Percentiles rank a stretch among this genome's conserved stretches.
phyloP scores from a whole-genome alignment of 2,329 filamentous ascomycete species.

The Grosmannia clavigera region DNA sequence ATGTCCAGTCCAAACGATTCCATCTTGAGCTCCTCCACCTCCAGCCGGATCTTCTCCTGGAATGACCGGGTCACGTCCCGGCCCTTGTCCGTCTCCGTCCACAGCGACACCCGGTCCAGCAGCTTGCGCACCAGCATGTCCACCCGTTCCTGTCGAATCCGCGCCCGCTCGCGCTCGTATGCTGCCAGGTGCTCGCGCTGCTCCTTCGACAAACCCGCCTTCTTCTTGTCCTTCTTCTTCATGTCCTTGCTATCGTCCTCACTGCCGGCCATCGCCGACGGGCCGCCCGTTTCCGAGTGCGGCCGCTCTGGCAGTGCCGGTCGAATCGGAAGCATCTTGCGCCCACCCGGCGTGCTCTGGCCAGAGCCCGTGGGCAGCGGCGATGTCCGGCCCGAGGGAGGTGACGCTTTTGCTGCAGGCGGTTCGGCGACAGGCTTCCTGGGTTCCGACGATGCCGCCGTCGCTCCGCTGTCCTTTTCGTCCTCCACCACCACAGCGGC shows the following conservation, averaged over 20 bases:
- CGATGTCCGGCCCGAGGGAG: constrained; percentile 1
- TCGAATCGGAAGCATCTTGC: constrained; percentile 55
- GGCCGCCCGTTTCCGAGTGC: constrained; percentile 62
- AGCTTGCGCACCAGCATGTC: constrained; percentile 75
- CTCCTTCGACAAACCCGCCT: constrained; percentile 74
- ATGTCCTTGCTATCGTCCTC: constrained; percentile 53
- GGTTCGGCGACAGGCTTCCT: neutral
- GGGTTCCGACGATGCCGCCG: neutral
- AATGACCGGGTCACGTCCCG: constrained; percentile 76
- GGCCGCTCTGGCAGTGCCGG: constrained; percentile 75
- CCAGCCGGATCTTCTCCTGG: constrained; percentile 84
- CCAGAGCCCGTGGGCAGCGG: constrained; percentile 23
- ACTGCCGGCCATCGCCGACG: constrained; percentile 53
- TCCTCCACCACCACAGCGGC: constrained; percentile 29
- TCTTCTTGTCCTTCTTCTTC: constrained; percentile 49
- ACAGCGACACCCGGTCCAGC: constrained; percentile 78
- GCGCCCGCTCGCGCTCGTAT: constrained; percentile 74
- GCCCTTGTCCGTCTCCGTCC: constrained; percentile 94
- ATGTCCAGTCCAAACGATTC: constrained; percentile 96
- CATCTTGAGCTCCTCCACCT: constrained; percentile 98
- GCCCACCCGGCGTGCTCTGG: constrained; percentile 24
- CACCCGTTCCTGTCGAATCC: constrained; percentile 75
- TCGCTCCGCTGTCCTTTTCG: constrained; percentile 18
- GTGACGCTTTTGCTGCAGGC: neutral
- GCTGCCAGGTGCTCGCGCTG: constrained; percentile 84